Evolutionary conservation across 371 early-diverging fungal species (phyloP).

Genomic region (Basidiobolus meristosporus): DNA sequence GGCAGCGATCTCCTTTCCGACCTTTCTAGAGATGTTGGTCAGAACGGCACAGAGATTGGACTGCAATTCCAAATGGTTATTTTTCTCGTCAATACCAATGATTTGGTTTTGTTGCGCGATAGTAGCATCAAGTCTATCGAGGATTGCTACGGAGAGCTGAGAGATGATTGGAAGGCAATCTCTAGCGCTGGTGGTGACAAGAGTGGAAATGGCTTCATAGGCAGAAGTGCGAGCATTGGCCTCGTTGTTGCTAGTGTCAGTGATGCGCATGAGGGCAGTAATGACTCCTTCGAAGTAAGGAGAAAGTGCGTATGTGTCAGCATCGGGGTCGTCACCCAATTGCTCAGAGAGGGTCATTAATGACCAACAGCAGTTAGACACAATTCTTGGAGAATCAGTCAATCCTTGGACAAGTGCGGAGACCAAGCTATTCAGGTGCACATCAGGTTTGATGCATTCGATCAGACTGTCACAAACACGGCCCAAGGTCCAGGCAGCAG

Average conservation of each 20-base stretch:
- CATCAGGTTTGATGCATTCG: conserved; percentile 52
- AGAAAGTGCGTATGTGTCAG: conserved; percentile 48
- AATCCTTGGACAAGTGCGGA: conserved; percentile 61
- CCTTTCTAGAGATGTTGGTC: conserved; percentile 56
- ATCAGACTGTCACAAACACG: conserved; percentile 62
- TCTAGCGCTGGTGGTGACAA: conserved; percentile 43
- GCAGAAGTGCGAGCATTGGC: conserved; percentile 73
- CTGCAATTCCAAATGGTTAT: conserved; percentile 63
- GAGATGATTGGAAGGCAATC: conserved; percentile 58
- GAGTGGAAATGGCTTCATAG: conserved; percentile 76
- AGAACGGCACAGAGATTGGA: conserved; percentile 77
- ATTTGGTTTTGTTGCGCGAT: conserved; percentile 40
- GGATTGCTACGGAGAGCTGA: conserved; percentile 39
- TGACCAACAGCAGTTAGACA: conserved; percentile 85
- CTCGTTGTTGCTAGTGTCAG: conserved; percentile 42
- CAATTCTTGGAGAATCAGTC: conserved; percentile 68
- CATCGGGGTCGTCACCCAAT: conserved; percentile 26
- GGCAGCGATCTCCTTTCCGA: conserved; percentile 38
- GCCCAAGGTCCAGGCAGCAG: conserved; percentile 91
- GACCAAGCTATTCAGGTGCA: conserved; percentile 48
- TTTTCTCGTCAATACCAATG: conserved; percentile 59
- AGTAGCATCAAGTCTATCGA: conserved; percentile 58
- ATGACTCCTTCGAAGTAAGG: conserved; percentile 63
- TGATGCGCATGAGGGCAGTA: conserved; percentile 48
- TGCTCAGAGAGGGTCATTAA: conserved; percentile 77